These are phyloP conservation scores for Blastobotrys indianensis DNA, from an alignment of 1,139 yeast species.

Conservation along the genomic window DNA sequence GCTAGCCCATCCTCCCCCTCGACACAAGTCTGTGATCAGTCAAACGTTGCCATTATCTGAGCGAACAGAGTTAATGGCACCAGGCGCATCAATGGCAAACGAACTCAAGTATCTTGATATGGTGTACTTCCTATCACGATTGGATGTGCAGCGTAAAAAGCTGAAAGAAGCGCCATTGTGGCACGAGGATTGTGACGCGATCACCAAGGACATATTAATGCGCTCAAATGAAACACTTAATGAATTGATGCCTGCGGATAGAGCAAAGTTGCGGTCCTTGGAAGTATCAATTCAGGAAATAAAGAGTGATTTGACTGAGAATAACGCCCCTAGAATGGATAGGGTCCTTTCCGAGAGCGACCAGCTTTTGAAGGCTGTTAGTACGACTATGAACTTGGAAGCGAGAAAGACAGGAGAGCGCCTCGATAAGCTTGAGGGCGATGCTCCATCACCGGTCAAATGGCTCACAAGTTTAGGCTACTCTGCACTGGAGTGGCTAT, in stretches of 20 bases:
- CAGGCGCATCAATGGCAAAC: slow-evolving; percentile 12
- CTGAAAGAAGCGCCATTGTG: neutral
- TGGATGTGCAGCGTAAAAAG: slow-evolving; percentile 16
- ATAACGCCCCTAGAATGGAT: slow-evolving; percentile 49
- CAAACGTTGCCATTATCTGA: too few relatives aligned
- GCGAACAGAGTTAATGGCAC: too few relatives aligned
- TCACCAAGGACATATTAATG: slow-evolving; percentile 20
- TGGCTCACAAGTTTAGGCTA: slow-evolving; percentile 26
- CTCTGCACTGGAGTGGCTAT: slow-evolving; percentile 42
- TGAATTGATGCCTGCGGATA: slow-evolving; percentile 18
- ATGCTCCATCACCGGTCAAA: slow-evolving; percentile 20
- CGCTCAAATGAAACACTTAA: slow-evolving; percentile 20
- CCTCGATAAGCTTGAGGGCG: slow-evolving; percentile 46
- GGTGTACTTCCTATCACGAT: slow-evolving; percentile 21
- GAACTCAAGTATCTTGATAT: slow-evolving; percentile 23
- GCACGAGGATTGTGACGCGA: slow-evolving; percentile 10
- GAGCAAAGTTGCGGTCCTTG: slow-evolving; percentile 20
- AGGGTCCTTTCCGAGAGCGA: slow-evolving; percentile 65
- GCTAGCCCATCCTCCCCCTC: too few relatives aligned
- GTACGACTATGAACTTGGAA: slow-evolving; percentile 71
- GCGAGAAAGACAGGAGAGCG: slow-evolving; percentile 65
- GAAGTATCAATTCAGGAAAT: slow-evolving; percentile 25
- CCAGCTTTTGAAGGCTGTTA: slow-evolving; percentile 73
- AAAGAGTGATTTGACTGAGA: slow-evolving; percentile 33
- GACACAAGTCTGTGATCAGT: too few relatives aligned